phyloP scores from a whole-genome alignment of 441 rosid genomes.

The Euphorbia schlechtendalii region DNA sequence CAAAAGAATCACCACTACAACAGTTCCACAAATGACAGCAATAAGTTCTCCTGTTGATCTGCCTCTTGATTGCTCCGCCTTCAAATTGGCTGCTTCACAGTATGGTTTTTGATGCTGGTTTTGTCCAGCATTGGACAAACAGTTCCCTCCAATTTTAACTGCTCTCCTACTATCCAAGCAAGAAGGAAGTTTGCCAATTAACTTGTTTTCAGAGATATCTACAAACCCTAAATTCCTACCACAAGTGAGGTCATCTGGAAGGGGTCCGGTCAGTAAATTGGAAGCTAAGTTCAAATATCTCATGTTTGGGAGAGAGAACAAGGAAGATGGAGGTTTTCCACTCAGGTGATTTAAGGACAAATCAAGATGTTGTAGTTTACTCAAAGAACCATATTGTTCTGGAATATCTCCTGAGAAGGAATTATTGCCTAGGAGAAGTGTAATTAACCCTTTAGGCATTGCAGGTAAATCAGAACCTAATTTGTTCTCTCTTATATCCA shows the following conservation, averaged over 20 bases:
- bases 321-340: constrained; percentile 54
- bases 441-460: constrained; percentile 65
- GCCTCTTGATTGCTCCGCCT: constrained; percentile 34
- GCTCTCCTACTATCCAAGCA: constrained; percentile 60
- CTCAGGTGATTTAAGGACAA: constrained; percentile 64
- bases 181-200: constrained; percentile 64
- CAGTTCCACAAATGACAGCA: constrained; percentile 47
- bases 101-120: constrained; percentile 50
- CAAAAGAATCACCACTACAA: constrained; percentile 46
- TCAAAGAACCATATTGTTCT: constrained; percentile 40
- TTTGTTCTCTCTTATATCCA: constrained; percentile 81
- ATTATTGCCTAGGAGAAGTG: constrained; percentile 72
- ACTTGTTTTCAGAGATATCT: constrained; percentile 73
- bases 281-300: constrained; percentile 85
- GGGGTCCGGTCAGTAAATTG: constrained; percentile 62
- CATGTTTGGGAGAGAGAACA: constrained; percentile 76
- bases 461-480: constrained; percentile 70
- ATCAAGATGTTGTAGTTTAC: constrained; percentile 90
- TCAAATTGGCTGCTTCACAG: constrained; percentile 42
- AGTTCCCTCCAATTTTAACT: constrained; percentile 65
- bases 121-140: constrained; percentile 48
- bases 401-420: constrained; percentile 71
- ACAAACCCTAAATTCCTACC: constrained; percentile 80
- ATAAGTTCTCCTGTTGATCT: constrained; percentile 36
- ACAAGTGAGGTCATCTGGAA: constrained; percentile 48